Percentiles rank a stretch among this genome's conserved stretches.
phyloP scores from a whole-genome alignment of 2,329 filamentous ascomycete genomes.

The Talaromyces piceae region DNA sequence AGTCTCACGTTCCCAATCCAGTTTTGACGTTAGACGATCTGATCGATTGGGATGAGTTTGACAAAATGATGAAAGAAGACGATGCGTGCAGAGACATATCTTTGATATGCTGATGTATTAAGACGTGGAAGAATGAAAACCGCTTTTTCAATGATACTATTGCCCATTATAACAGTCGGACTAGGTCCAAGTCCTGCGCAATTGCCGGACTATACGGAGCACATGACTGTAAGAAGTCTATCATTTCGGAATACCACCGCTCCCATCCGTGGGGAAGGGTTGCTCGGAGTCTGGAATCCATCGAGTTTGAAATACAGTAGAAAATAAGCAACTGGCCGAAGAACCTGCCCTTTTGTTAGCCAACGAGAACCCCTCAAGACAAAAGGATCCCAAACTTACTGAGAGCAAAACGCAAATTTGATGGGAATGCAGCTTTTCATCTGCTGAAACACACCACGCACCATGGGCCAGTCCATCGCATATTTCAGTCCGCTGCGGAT shows the following conservation, averaged over 20 bases:
- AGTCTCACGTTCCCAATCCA: neutral
- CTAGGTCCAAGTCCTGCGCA: slow-evolving; percentile 32
- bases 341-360: slow-evolving; percentile 20
- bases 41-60: slow-evolving; percentile 1
- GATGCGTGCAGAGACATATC: neutral
- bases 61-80: neutral
- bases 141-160: too few species aligned
- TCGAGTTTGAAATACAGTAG: slow-evolving; percentile 34
- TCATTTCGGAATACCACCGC: slow-evolving; percentile 35
- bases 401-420: slow-evolving; percentile 35
- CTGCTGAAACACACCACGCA: slow-evolving; percentile 29
- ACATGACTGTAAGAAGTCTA: slow-evolving; percentile 33
- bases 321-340: slow-evolving; percentile 38
- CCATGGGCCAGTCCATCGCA: slow-evolving; percentile 37
- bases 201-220: slow-evolving; percentile 32
- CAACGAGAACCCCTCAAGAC: neutral
- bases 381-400: slow-evolving; percentile 19
- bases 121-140: neutral
- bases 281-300: slow-evolving; percentile 26
- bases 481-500: slow-evolving; percentile 31
- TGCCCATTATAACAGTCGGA: slow-evolving; percentile 19
- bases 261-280: slow-evolving; percentile 34
- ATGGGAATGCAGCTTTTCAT: slow-evolving; percentile 39
- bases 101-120: neutral
- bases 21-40: neutral